phyloP scores from a whole-genome alignment of 352 stramenopile genomes.

The Peronospora destructor region DNA sequence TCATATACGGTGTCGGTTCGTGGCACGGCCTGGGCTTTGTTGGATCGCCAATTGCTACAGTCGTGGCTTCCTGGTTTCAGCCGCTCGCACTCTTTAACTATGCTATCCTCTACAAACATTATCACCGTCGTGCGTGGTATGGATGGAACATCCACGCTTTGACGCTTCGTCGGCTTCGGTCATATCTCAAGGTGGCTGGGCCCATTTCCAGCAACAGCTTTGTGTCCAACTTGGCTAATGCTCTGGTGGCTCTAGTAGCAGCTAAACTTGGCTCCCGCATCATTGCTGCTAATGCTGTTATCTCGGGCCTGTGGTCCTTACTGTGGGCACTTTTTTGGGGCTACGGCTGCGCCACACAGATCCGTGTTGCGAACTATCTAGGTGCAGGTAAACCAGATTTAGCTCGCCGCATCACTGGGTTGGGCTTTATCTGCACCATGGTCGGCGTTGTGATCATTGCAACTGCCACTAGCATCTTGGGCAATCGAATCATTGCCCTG shows the following conservation, averaged over 20 bases:
- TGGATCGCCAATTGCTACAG: conserved; percentile 70
- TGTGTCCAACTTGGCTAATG: conserved; percentile 62
- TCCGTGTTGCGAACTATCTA: conserved; percentile 72
- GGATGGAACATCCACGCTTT: conserved; percentile 49
- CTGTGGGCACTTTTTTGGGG: conserved; percentile 77
- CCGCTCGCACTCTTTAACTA: conserved; percentile 52
- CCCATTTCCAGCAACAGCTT: conserved; percentile 70
- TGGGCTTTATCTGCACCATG: conserved; percentile 54
- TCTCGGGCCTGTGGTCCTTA: conserved; percentile 58
- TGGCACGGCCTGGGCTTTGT: conserved; percentile 62
- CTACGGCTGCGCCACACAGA: conserved; percentile 71
- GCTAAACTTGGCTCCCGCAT: conserved; percentile 47
- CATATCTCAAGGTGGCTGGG: conserved; percentile 47
- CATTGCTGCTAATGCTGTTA: conserved; percentile 65
- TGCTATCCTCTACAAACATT: conserved; percentile 49
- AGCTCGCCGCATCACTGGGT: conserved; percentile 41
- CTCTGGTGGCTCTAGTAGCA: conserved; percentile 59
- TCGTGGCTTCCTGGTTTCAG: conserved; percentile 75
- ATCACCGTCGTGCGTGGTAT: conserved; percentile 50
- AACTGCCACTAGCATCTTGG: conserved; percentile 38
- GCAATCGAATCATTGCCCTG: conserved; percentile 41
- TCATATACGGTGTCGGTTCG: conserved; percentile 58
- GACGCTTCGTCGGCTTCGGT: conserved; percentile 33
- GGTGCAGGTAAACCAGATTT: conserved; percentile 44
- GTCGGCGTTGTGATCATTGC: conserved; percentile 43